Evolutionary conservation across 768 basidiomycete species (phyloP).

Genomic region (Boletus insuetus): DNA sequence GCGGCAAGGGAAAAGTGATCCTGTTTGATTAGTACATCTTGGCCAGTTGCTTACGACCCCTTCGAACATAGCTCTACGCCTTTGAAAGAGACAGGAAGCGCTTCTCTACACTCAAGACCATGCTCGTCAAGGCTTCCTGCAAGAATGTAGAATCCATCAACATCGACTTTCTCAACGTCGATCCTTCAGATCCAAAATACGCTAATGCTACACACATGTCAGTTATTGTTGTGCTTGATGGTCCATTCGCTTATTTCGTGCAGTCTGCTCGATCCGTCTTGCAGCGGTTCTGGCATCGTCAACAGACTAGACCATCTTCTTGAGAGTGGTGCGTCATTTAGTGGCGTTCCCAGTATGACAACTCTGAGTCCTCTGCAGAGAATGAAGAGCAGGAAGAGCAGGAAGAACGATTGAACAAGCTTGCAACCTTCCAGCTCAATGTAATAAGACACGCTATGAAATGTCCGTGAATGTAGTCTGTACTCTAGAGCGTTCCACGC

Average conservation of each 20-base stretch:
- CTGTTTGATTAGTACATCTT: background rate
- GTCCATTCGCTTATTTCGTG: background rate
- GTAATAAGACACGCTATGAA: constrained; percentile 96
- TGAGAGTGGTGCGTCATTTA: constrained; percentile 54
- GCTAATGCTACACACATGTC: constrained; percentile 82
- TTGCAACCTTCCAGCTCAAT: constrained; percentile 83
- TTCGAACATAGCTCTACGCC: constrained; percentile 62
- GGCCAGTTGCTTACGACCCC: background rate
- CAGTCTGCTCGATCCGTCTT: constrained; percentile 93
- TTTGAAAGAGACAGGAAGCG: constrained; percentile 86
- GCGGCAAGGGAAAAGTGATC: constrained; percentile 71
- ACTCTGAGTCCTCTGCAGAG: constrained; percentile 35
- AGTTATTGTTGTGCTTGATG: constrained; percentile 26
- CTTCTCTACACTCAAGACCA: constrained; percentile 77
- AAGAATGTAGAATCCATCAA: constrained; percentile 74
- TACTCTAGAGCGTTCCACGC: constrained; percentile 1
- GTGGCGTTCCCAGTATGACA: background rate
- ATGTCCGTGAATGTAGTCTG: constrained; percentile 50
- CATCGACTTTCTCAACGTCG: constrained; percentile 79
- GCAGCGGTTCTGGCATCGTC: constrained; percentile 91
- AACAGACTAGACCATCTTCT: constrained; percentile 85
- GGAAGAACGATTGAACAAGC: constrained; percentile 73
- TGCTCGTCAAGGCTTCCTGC: constrained; percentile 85
- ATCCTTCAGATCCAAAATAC: constrained; percentile 65
- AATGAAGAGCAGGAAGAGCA: constrained; percentile 55